Percentiles rank a stretch among this genome's conserved stretches.
These are phyloP conservation scores for Cryptosporidium felis DNA, from an alignment of 169 alveolate genomes.

Conservation along the genomic window DNA sequence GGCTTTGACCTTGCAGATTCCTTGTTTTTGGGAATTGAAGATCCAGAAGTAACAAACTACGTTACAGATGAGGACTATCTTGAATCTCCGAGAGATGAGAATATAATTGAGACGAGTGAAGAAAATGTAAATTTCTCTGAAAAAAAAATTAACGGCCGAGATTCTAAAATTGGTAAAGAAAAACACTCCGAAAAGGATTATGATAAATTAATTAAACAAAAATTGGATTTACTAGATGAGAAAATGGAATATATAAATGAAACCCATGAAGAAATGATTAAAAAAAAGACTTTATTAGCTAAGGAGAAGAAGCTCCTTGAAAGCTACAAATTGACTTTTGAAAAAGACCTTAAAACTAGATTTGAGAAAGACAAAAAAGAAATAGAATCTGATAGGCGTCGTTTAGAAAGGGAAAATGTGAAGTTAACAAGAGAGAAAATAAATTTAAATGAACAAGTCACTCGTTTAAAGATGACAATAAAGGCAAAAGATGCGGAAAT, in stretches of 20 bases:
- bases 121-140: neutral
- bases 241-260: conserved; percentile 53
- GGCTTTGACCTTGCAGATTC: too few relatives aligned
- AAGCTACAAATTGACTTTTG: neutral
- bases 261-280: conserved; percentile 47
- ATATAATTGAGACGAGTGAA: neutral
- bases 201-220: conserved; percentile 41
- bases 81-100: neutral
- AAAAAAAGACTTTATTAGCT: neutral
- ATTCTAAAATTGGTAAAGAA: too few relatives aligned
- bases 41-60: neutral
- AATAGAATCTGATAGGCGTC: conserved; percentile 25
- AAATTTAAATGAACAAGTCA: neutral
- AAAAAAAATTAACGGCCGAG: neutral
- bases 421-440: conserved; percentile 34
- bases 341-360: conserved; percentile 16
- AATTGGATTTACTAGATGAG: conserved; percentile 32
- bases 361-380: conserved; percentile 24
- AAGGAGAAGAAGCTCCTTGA: conserved; percentile 32
- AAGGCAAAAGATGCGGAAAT: conserved; percentile 52
- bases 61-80: neutral
- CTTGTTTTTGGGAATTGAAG: neutral
- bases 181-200: neutral
- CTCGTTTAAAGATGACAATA: conserved; percentile 42
- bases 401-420: conserved; percentile 17